A percentile compares a stretch with the other conserved stretches of the same genome.
phyloP scores from a whole-genome alignment of 495 filamentous ascomycete genomes.

The Arthonia radiata region DNA sequence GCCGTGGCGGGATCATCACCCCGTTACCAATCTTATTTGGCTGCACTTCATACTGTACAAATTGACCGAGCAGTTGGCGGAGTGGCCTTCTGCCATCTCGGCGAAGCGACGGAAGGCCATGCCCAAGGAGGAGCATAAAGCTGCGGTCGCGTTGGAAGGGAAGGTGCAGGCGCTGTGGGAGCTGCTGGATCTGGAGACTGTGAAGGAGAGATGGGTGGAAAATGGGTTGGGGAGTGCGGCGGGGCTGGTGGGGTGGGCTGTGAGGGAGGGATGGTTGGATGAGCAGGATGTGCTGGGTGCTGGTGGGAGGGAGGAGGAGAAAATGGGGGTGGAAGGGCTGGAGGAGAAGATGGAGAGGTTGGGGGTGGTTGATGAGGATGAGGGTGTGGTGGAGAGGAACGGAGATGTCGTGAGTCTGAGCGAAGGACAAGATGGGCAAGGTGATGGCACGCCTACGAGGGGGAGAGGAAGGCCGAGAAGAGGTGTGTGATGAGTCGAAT shows the following conservation, averaged over 20 bases:
- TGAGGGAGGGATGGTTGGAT: conserved; percentile 11
- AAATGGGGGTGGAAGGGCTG: no score
- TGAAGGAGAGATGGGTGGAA: conserved; percentile 3
- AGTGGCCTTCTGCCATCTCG: conserved; percentile 5
- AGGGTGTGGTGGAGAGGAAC: no score
- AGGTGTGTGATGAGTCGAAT: no score
- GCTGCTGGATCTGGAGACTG: conserved; percentile 10
- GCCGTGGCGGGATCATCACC: conserved; percentile 12
- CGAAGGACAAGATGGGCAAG: no score
- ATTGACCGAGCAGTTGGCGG: conserved; percentile 4
- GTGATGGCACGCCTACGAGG: no score
- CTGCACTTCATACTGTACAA: conserved; percentile 14
- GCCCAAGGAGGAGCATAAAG: conserved; percentile 2
- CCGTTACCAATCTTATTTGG: conserved; percentile 17
- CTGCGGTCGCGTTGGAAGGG: conserved; percentile 8
- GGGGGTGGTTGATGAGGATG: no score
- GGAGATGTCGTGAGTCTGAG: no score
- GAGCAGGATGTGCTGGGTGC: conserved; percentile 11
- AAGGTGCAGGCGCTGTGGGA: conserved; percentile 6
- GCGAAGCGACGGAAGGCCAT: conserved; percentile 2
- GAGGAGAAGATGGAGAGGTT: no score
- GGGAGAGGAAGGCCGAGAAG: no score
- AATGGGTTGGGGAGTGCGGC: conserved; percentile 6
- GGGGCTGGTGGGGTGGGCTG: conserved; percentile 12
- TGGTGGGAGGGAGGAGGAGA: no score